These are phyloP conservation scores for Beauveria bassiana DNA, from an alignment of 2,329 filamentous ascomycete genomes.

Conservation along the genomic window DNA sequence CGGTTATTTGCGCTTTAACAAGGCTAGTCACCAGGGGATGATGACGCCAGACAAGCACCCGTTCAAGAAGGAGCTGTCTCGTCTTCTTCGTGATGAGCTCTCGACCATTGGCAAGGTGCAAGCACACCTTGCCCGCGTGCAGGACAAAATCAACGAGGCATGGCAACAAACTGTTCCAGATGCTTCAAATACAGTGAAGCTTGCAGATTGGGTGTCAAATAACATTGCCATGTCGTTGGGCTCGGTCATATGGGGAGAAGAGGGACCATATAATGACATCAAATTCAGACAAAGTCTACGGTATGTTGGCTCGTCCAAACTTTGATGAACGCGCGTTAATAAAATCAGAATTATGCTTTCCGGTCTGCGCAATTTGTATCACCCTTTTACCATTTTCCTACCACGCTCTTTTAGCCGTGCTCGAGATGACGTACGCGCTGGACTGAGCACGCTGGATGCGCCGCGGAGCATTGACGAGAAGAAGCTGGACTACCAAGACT, in stretches of 20 bases:
- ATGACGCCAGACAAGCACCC: conserved; percentile 9
- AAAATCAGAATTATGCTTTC: background rate
- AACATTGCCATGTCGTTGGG: conserved; percentile 2
- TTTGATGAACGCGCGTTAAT: background rate
- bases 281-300: conserved; percentile 2
- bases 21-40: conserved; percentile 8
- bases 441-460: background rate
- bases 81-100: conserved; percentile 6
- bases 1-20: conserved; percentile 6
- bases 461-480: background rate
- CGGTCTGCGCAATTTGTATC: background rate
- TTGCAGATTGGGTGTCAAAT: conserved; percentile 1
- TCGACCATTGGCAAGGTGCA: conserved; percentile 2
- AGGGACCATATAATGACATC: conserved; percentile 1
- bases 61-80: conserved; percentile 8
- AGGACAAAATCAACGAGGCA: conserved; percentile 1
- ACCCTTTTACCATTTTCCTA: conserved; percentile 4
- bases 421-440: conserved; percentile 3
- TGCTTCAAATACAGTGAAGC: background rate
- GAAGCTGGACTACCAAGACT: background rate
- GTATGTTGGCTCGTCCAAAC: background rate
- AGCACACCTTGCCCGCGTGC: background rate
- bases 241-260: conserved; percentile 6
- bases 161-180: background rate
- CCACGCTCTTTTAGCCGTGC: background rate